These are phyloP conservation scores for Rhytidiadelphus loreus DNA, from an alignment of 225 moss, liverwort and hornwort species.

Conservation along the genomic window DNA sequence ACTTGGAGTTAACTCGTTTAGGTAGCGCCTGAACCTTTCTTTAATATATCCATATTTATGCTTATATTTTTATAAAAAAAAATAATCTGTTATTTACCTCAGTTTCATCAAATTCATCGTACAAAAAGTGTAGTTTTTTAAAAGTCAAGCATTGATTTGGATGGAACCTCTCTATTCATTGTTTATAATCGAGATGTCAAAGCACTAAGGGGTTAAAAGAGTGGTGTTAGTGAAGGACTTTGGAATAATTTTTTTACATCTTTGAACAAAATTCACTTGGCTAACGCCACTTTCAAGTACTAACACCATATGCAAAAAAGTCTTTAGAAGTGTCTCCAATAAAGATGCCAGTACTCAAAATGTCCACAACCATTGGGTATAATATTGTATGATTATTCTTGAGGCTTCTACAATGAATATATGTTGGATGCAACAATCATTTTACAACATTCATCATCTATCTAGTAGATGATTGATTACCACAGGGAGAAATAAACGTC, in stretches of 20 bases:
- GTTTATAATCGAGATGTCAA: accelerated
- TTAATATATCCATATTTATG: neutral
- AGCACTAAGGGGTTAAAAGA: neutral
- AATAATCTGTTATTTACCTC: neutral
- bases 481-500: accelerated
- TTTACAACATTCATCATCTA: neutral
- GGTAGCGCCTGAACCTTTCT: too few relatives aligned
- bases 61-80: neutral
- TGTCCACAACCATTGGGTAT: accelerated
- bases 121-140: neutral
- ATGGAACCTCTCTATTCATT: neutral
- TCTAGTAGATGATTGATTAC: neutral
- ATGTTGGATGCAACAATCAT: neutral
- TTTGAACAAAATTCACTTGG: neutral
- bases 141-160: neutral
- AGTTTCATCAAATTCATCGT: too few relatives aligned
- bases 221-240: neutral
- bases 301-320: neutral
- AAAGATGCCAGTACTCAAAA: accelerated
- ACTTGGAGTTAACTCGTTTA: neutral
- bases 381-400: accelerated
- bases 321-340: neutral
- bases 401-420: neutral
- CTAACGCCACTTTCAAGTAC: too few relatives aligned
- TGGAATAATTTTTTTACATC: too few relatives aligned